Evolutionary conservation across 129 eudicot genomes (phyloP), one percentile per base, ranked within the genome.

Genomic region (Centella asiatica): DNA sequence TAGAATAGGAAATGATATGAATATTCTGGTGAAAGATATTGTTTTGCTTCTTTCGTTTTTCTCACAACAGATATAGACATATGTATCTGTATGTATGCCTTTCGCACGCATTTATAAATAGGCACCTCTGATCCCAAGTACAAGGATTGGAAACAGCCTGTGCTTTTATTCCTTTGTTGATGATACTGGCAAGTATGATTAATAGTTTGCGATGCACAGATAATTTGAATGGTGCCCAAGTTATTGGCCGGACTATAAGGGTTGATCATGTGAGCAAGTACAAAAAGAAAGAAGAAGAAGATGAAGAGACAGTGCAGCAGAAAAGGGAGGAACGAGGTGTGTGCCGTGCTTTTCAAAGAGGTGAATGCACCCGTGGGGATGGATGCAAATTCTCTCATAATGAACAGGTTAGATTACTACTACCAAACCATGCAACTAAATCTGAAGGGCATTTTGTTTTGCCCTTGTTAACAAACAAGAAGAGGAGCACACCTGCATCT

Each of bases 311-410:
- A 10, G 75, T 62, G 73, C 83, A 78, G 72, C 64, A 74, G 73
- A 90, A 87, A 75, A 64, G 99, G 73, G 99, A 92, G 74, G 96
- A 64, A 52, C 81, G 96, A 20, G 98, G 99, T 19, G 96, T 92
- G 0, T 92, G 99, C 54, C 95, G 96, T 60, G 95, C 98, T 74
- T 90, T 90, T 62, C 98, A 90, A 47, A 86, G 63, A 73, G 98
- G 98, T 40, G 88, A 87, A 36, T 92, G 98, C 51, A 84, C 78
- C 12, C 87, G 89, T 71, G 99, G 99, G 17, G 90, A 72, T 77
- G 80, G 84, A 69, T 92, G 99, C 88, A 87, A 50, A 66, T 92
- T 87, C 36, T 92, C 99, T 49, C 99, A 92, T 64, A 79, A 92
- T 59, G 90, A 85, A 60, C 90, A 84, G 72, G 98, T 90, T 78